Base-by-base conservation (phyloP, 352 stramenopile species). In the Aphanomyces euteiches region DNA sequence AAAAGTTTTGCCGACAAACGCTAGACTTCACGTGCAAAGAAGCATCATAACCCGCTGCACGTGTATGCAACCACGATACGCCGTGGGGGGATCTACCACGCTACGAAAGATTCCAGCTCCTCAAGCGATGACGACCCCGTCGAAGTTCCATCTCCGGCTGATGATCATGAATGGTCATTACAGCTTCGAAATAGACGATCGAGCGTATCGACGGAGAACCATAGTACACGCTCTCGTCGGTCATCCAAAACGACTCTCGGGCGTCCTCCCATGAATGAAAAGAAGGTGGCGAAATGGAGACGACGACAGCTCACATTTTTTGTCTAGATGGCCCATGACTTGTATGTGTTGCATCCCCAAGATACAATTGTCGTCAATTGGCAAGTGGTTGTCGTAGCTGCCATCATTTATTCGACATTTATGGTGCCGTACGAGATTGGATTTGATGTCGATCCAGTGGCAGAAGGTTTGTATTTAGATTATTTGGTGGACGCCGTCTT, bases 371-470 rank as follows among this genome's bases (percentile, higher is more conserved):
- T 92, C 37, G 72, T 94, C 10, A 79, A 78, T 34, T 92, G 86
- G 85, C 86, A 94, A 71, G 83, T 92, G 41, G 77, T 90, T 40
- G 75, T 90, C 8, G 84, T 82, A 2, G 72, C 90, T 34, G 82
- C 69, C 7, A 96, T 97, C 66, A 60, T 96, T 7, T 93, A 96
- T 70, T 96, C 88, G 54, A 93, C 96, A 63, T 82, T 96, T 58
- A 77, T 94, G 13, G 88, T 96, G 13, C 90, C 90, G 12, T 89
- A 93, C 38, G 87, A 87, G 5, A 75, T 97, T n/a, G 89, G 89
- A 1, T 96, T 96, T 66, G 73, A 89, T 7, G 19, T 45, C 12
- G 59, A 54, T 7, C 59, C 59, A 3, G 28, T 37, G 0, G 59
- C 17, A 7, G 39, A 54, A 37, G 93, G 83, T 79, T 70, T 83